Base-by-base conservation (phyloP, 192 early-diverging fungal genomes). In the Coemansia brasiliensis region DNA sequence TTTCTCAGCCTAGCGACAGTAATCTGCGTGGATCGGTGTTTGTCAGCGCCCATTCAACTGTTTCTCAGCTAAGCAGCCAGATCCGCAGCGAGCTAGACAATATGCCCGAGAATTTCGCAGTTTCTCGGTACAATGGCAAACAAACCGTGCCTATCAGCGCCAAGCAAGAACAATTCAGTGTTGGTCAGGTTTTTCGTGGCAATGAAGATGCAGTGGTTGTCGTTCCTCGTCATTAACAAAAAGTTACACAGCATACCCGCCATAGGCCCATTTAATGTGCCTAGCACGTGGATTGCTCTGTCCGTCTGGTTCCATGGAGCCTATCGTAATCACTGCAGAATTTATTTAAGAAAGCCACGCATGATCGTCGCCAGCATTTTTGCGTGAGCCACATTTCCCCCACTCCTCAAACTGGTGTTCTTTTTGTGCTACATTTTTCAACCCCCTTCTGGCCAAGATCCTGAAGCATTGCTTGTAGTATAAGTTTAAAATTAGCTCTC, bases 1-100 rank as follows among this genome's bases (percentile, higher is more conserved):
- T 35, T 2, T 55, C 52, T 6, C 48, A 68, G 4, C 72, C 67
- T 21, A 35, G 62, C 1, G 85, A 88, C 24, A 77, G 72, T 1
- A 70, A 64, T 39, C 50, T 88, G 45, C 59, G 86, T 8, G 87
- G 87, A n/a, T 79, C 84, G 7, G 82, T 88, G 35, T 85, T 83
- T 65, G 69, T 61, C 12, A 52, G 61, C 16, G 20, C 37, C 9
- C 24, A 17, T 12, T 10, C 43, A 4, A 73, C 63, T 13, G 39
- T 79, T 4, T 17, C 55, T 2, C 66, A 63, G 2, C 55, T 72
- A 20, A 39, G 39, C 4, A 12, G 8, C 17, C 43, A 37, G 35
- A 85, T 83, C 27, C 63, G 48, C 37, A 43, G 54, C 8, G 87
- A 87, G 55, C 66, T 89, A 10, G 87, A 86, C 50, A 79, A 68